Base-by-base conservation (phyloP, 2,329 filamentous ascomycete genomes). In the Chaetomium sp. region DNA sequence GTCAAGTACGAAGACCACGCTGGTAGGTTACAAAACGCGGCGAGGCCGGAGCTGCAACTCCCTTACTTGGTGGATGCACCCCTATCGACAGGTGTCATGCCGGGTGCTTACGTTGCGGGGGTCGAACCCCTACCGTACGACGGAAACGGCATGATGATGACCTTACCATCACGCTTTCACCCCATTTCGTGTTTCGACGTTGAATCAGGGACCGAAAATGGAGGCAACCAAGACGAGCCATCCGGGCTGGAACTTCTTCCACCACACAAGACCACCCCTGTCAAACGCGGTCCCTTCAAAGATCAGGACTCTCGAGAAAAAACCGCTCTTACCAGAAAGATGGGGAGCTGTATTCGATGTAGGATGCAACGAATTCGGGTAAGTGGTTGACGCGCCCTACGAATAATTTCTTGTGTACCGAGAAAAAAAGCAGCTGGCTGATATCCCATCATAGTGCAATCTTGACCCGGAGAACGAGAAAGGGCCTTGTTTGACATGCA, bases 341-440 rank as follows among this genome's bases (percentile, higher is more conserved):
- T 80, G 14, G 80, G 80, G 7, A 81, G 79, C 19, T 85, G 81
- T 62, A 78, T 84, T 56, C 73, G 81, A 45, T 85, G 81, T 59
- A 74, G 79, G 49, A 82, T 84, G 79, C 81, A 84, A 61, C 75
- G 80, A 44, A 83, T 84, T 62, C 75, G 81, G 49, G 81, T 84
- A 67, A 74, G 79, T 6, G 11, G 5, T 6, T 10, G 12, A 11
- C 11, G 11, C 12, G 6, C 10, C 40, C 5, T 42, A 8, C 14
- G 40, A n/a, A 14, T 8, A 14, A 42, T 42, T 11, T 8, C 40
- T 14, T 7, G 14, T 27, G 19, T 27, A 27, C 19, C 19, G 19
- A 27, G 19, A 27, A 27, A 27, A 27, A 27, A 27, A 27, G 19
- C 19, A 27, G 19, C 19, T 27, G 19, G 19, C 19, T 27, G 14